Percentiles rank a stretch among this genome's conserved stretches.
Evolutionary conservation across 495 filamentous ascomycete genomes (phyloP).

Genomic region (Hypoxylon cercidicola): DNA sequence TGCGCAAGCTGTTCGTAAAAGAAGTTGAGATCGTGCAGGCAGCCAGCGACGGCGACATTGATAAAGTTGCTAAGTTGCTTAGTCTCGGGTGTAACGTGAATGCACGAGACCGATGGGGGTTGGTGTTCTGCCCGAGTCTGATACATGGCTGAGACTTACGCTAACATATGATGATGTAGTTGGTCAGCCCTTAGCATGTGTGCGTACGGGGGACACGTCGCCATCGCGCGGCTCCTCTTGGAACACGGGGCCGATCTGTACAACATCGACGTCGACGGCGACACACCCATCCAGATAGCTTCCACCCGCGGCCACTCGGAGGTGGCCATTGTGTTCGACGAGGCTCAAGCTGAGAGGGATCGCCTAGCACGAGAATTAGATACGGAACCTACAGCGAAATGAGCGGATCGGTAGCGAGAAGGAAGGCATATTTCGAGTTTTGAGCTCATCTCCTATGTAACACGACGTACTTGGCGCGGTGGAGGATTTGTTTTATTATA

Average conservation of each 20-base stretch:
- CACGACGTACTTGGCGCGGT: background rate
- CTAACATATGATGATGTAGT: slow-evolving; percentile 18
- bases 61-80: slow-evolving; percentile 39
- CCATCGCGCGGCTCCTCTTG: slow-evolving; percentile 41
- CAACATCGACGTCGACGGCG: slow-evolving; percentile 43
- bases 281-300: slow-evolving; percentile 43
- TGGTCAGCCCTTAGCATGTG: slow-evolving; percentile 47
- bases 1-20: slow-evolving; percentile 38
- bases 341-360: slow-evolving; percentile 38
- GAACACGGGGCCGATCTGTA: slow-evolving; percentile 47
- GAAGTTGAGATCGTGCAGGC: slow-evolving; percentile 45
- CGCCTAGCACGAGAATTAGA: slow-evolving; percentile 39
- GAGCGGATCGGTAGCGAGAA: slow-evolving; percentile 8
- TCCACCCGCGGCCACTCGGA: slow-evolving; percentile 42
- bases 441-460: slow-evolving; percentile 2
- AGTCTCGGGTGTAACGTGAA: slow-evolving; percentile 42
- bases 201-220: slow-evolving; percentile 37
- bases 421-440: background rate
- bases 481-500: slow-evolving; percentile 1
- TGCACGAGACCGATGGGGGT: slow-evolving; percentile 40
- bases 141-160: slow-evolving; percentile 2
- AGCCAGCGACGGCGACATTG: slow-evolving; percentile 38
- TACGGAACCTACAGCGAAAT: slow-evolving; percentile 24
- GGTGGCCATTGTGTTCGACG: slow-evolving; percentile 42
- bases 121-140: background rate